Evolutionary conservation across 768 basidiomycete species (phyloP), one percentile per base, ranked within the genome.

Genomic region (Cyathus striatus): DNA sequence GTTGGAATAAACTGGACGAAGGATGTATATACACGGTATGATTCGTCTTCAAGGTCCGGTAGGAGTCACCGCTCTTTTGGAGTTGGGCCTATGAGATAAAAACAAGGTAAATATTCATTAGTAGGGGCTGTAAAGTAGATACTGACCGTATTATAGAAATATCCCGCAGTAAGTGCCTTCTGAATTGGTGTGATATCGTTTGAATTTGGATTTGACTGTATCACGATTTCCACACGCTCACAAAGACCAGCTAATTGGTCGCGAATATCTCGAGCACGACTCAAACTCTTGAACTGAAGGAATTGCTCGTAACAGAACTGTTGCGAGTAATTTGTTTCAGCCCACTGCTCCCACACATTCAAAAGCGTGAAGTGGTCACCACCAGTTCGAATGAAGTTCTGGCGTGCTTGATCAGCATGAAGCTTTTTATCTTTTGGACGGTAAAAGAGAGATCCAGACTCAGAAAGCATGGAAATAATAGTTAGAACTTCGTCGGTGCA

Each of bases 331-430:
- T 92, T 92, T 18, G 94, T 90, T 49, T 99, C 96, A 16, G 89
- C 89, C 96, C 96, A 99, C 57, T 97, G 94, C 60, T 97, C 94
- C 87, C 93, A 98, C 10, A 98, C 91, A 59, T 98, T 98, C 21
- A 99, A 74, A 18, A 99, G 65, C 5, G 95, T 98, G 59, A 98
- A 99, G 66, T 98, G 96, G 56, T 99, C 96, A 18, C 96, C 96
- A 22, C 96, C 95, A 0, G 89, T 72, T 38, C 91, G 90, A 45
- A 94, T 83, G 59, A 99, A 99, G 60, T 97, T 98, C 62, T 95
- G 90, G 44, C 95, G 80, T 3, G 96, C 96, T 67, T 97, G 93
- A 56, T 99, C 95, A 12, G 96, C 96, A 55, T 98, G 91, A 39
- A 93, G 66, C 58, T 92, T 94, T 72, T 98, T 99, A 70, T 97